These are phyloP conservation scores for Hypoxylon rubiginosum DNA, from an alignment of 2,329 filamentous ascomycete species.

Conservation along the genomic window DNA sequence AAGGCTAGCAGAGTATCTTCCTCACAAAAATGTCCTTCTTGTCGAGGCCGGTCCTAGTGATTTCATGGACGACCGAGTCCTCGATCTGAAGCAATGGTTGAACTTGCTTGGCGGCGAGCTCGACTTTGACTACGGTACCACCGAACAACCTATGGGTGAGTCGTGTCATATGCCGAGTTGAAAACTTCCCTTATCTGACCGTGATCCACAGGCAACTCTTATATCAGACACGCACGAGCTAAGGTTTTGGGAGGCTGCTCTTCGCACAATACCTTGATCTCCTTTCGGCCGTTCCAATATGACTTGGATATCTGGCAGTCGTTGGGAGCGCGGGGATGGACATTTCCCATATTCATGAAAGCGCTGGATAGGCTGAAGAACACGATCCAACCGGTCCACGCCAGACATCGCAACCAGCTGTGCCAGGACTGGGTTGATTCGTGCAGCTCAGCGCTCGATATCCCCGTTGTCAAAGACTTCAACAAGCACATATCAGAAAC, in stretches of 20 bases:
- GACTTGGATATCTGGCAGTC: constrained; percentile 88
- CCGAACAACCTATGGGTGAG: constrained; percentile 84
- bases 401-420: constrained; percentile 87
- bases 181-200: constrained; percentile 44
- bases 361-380: constrained; percentile 87
- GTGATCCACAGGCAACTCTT: constrained; percentile 77
- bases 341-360: constrained; percentile 85
- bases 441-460: constrained; percentile 82
- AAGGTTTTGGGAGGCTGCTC: constrained; percentile 95
- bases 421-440: constrained; percentile 91
- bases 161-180: constrained; percentile 31
- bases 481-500: constrained; percentile 83
- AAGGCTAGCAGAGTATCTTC: constrained; percentile 84
- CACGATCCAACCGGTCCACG: constrained; percentile 90
- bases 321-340: constrained; percentile 86
- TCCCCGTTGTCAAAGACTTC: constrained; percentile 87
- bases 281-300: constrained; percentile 91
- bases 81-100: constrained; percentile 90
- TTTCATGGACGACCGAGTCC: constrained; percentile 87
- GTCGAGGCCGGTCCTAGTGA: constrained; percentile 93
- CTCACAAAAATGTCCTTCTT: constrained; percentile 82
- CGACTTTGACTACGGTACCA: constrained; percentile 92
- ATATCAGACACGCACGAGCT: constrained; percentile 91
- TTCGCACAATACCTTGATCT: constrained; percentile 94
- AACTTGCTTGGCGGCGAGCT: constrained; percentile 86